Conservation (phyloP, 192 early-diverging fungal species). For the Radiomyces spectabilis region DNA sequence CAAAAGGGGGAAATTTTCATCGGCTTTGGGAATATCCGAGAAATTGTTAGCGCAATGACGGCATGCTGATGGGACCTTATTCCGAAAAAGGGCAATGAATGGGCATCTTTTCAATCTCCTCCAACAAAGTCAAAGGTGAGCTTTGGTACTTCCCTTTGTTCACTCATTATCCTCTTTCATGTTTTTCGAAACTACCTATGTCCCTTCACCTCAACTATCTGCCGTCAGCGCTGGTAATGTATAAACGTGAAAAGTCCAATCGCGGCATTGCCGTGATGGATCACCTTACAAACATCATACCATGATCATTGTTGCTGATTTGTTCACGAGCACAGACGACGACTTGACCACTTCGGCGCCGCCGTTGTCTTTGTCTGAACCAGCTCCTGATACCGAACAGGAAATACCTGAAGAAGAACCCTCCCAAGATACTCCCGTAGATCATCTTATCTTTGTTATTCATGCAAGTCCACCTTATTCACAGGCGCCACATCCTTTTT, state of each 20-base stretch:
- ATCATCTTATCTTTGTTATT: constrained; percentile 31
- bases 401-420: constrained; percentile 2
- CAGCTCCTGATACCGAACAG: not conserved
- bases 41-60: too few species aligned
- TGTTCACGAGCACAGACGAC: too few species aligned
- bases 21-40: too few species aligned
- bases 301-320: too few species aligned
- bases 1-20: too few species aligned
- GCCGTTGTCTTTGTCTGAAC: not conserved
- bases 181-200: constrained; percentile 26
- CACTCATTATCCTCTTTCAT: too few species aligned
- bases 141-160: too few species aligned
- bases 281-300: not conserved
- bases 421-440: constrained; percentile 11
- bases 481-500: not conserved
- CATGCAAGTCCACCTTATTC: constrained; percentile 13
- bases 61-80: too few species aligned
- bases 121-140: too few species aligned
- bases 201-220: constrained; percentile 19
- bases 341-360: not conserved
- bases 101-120: too few species aligned
- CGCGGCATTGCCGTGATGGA: not conserved
- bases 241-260: not conserved
- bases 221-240: not conserved
- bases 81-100: too few species aligned